A percentile compares a stretch with the other conserved stretches of the same genome.
Evolutionary conservation across 1,139 yeast genomes (phyloP).

Genomic region (Chernovozyma aurita): DNA sequence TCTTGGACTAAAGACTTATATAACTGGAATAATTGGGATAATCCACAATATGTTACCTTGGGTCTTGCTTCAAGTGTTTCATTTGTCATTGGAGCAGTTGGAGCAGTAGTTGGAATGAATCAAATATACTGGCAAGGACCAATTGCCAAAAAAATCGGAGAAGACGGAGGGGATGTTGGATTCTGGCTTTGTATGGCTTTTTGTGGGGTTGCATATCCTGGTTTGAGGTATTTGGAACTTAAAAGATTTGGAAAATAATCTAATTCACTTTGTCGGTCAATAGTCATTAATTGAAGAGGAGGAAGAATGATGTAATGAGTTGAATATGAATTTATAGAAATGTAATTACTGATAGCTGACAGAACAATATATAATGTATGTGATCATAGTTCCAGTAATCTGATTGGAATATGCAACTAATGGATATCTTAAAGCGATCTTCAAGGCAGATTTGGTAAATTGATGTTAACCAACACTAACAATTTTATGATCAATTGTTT

Average conservation of each 20-base stretch:
- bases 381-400: no score
- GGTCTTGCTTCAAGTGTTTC: slow-evolving; percentile 25
- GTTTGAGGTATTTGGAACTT: slow-evolving; percentile 53
- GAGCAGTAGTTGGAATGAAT: slow-evolving; percentile 31
- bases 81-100: slow-evolving; percentile 23
- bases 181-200: slow-evolving; percentile 68
- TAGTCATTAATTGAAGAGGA: no score
- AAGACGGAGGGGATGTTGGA: slow-evolving; percentile 60
- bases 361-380: no score
- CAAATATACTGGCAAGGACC: slow-evolving; percentile 30
- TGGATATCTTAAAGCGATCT: no score
- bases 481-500: no score
- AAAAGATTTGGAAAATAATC: slow-evolving; percentile 34
- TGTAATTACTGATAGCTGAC: no score
- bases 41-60: slow-evolving; percentile 14
- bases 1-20: slow-evolving; percentile 9
- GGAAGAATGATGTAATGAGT: no score
- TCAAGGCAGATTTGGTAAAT: no score
- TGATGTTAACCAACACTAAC: no score
- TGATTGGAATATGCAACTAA: no score
- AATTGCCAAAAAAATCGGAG: slow-evolving; percentile 22
- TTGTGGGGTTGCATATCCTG: slow-evolving; percentile 54
- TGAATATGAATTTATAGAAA: no score
- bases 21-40: slow-evolving; percentile 18
- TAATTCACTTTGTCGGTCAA: no score